Conservation (phyloP, 768 basidiomycete species). For the Boletus rex-veris region DNA sequence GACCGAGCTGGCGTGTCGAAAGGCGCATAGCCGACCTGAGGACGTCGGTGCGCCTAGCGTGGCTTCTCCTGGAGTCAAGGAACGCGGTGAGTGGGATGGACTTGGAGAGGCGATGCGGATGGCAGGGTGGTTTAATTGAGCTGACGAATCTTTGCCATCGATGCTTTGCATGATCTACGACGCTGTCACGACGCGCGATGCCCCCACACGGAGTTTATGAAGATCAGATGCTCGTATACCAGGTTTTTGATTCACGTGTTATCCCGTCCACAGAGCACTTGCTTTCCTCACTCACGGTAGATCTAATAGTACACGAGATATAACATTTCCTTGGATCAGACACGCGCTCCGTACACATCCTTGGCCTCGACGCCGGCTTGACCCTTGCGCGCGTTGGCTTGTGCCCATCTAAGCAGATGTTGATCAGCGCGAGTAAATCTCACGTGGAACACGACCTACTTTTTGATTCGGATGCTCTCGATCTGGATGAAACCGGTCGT, state of each 20-base stretch:
- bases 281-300: neutral
- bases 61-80: conserved; percentile 19
- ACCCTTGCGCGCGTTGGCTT: conserved; percentile 81
- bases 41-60: conserved; percentile 2
- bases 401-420: conserved; percentile 63
- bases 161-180: neutral
- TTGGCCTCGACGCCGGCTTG: conserved; percentile 72
- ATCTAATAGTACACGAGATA: neutral
- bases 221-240: neutral
- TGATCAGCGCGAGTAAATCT: neutral
- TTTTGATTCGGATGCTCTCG: conserved; percentile 96
- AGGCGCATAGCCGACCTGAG: conserved; percentile 36
- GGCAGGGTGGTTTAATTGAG: conserved; percentile 70
- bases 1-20: conserved; percentile 77
- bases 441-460: conserved; percentile 46
- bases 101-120: conserved; percentile 69
- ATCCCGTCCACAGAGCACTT: neutral
- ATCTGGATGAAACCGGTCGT: conserved; percentile 97
- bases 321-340: conserved; percentile 29
- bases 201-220: neutral
- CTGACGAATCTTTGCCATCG: conserved; percentile 1
- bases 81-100: conserved; percentile 59
- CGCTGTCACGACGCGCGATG: conserved; percentile 5
- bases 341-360: conserved; percentile 74
- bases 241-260: neutral